Conservation (phyloP, 164 flowering plant genomes). For the Akebia trifoliata region DNA sequence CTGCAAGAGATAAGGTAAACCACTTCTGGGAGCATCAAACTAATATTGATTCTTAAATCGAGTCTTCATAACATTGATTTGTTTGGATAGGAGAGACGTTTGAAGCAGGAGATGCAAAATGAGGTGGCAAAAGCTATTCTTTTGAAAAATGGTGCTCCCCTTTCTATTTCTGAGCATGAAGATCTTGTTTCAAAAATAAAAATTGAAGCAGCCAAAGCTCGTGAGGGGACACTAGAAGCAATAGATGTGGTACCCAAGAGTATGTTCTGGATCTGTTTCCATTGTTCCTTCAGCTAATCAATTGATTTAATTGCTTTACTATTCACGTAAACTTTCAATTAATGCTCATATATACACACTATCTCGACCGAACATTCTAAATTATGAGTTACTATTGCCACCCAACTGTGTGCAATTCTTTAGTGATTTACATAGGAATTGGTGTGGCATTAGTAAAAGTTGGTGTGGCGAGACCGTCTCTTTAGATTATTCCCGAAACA, state of each 20-base stretch:
- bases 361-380: no score
- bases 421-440: no score
- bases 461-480: no score
- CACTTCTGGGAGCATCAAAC: not conserved
- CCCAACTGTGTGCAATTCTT: no score
- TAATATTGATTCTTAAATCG: not conserved
- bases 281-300: not conserved
- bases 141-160: conserved; percentile 43
- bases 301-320: not conserved
- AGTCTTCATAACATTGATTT: not conserved
- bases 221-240: conserved; percentile 50
- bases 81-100: conserved; percentile 43
- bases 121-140: conserved; percentile 50
- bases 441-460: no score
- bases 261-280: conserved; percentile 29
- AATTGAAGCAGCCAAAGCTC: conserved; percentile 46
- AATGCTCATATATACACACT: no score
- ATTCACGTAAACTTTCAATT: not conserved
- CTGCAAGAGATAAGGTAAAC: conserved; percentile 62
- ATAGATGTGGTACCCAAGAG: conserved; percentile 32
- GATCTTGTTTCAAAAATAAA: conserved; percentile 46
- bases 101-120: conserved; percentile 54
- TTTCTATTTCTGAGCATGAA: conserved; percentile 56
- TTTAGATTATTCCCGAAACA: no score
- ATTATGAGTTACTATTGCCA: no score